Evolutionary conservation across 108 stramenopile genomes (phyloP).

Genomic region (Nitzschia inconspicua): DNA sequence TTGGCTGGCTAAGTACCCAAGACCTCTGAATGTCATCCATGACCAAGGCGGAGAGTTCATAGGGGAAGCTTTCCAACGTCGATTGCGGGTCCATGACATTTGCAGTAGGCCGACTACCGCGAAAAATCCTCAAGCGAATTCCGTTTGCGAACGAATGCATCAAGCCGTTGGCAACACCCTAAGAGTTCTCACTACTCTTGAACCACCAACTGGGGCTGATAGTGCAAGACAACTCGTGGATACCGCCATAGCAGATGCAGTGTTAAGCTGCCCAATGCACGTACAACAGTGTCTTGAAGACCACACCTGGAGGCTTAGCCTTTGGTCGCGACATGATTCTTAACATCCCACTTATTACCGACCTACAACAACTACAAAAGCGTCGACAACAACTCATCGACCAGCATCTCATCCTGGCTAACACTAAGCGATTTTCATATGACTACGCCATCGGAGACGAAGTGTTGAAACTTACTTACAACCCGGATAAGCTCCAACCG

Average conservation of each 20-base stretch:
- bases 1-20: slow-evolving; percentile 47
- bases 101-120: slow-evolving; percentile 22
- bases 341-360: slow-evolving; percentile 32
- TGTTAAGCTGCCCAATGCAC: slow-evolving; percentile 23
- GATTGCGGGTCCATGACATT: slow-evolving; percentile 23
- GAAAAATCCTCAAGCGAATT: slow-evolving; percentile 41
- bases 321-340: slow-evolving; percentile 43
- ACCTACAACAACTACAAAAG: slow-evolving; percentile 11
- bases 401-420: slow-evolving; percentile 1
- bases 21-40: slow-evolving; percentile 17
- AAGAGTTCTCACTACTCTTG: slow-evolving; percentile 5
- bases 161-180: slow-evolving; percentile 28
- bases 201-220: slow-evolving; percentile 12
- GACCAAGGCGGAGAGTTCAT: slow-evolving; percentile 45
- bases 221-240: slow-evolving; percentile 20
- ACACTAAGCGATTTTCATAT: slow-evolving; percentile 11
- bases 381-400: background rate
- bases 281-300: slow-evolving; percentile 1
- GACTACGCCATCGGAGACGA: slow-evolving; percentile 20
- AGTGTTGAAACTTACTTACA: slow-evolving; percentile 3
- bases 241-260: slow-evolving; percentile 18
- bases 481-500: slow-evolving; percentile 27
- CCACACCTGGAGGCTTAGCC: slow-evolving; percentile 34
- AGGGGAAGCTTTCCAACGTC: slow-evolving; percentile 31
- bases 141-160: slow-evolving; percentile 44